Evolutionary conservation across 306 rosid species (phyloP).

Genomic region (Pterocarpus macrocarpus): DNA sequence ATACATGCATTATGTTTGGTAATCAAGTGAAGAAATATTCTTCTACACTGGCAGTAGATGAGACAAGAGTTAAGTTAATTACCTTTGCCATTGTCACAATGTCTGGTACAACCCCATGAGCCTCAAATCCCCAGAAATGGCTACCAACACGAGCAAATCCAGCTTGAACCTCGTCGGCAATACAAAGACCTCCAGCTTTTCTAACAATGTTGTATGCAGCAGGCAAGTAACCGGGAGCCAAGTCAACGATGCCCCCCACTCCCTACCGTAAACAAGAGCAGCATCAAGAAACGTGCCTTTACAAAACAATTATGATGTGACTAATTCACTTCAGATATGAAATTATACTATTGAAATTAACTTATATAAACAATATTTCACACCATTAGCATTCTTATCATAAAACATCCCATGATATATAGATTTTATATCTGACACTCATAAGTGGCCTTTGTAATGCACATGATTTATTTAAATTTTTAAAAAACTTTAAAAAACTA

Average conservation of each 20-base stretch:
- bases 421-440: background rate
- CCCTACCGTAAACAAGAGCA: constrained; percentile 62
- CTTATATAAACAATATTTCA: background rate
- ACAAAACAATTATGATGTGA: background rate
- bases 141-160: constrained; percentile 95
- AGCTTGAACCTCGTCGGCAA: constrained; percentile 92
- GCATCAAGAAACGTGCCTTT: background rate
- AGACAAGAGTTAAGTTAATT: constrained; percentile 33
- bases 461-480: background rate
- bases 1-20: background rate
- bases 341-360: background rate
- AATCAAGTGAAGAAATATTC: background rate
- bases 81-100: constrained; percentile 98
- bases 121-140: constrained; percentile 95
- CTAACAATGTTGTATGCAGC: constrained; percentile 63
- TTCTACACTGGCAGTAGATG: background rate
- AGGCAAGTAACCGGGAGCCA: constrained; percentile 93
- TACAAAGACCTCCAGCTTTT: constrained; percentile 93
- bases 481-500: too few relatives aligned
- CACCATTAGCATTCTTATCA: background rate
- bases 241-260: constrained; percentile 88
- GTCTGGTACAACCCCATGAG: constrained; percentile 93
- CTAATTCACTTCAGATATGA: background rate
- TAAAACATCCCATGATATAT: too few relatives aligned
- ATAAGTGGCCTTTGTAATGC: background rate